Evolutionary conservation across 169 alveolate genomes (phyloP), one percentile per base, ranked within the genome.

Genomic region (Haemoproteus tartakovskyi): DNA sequence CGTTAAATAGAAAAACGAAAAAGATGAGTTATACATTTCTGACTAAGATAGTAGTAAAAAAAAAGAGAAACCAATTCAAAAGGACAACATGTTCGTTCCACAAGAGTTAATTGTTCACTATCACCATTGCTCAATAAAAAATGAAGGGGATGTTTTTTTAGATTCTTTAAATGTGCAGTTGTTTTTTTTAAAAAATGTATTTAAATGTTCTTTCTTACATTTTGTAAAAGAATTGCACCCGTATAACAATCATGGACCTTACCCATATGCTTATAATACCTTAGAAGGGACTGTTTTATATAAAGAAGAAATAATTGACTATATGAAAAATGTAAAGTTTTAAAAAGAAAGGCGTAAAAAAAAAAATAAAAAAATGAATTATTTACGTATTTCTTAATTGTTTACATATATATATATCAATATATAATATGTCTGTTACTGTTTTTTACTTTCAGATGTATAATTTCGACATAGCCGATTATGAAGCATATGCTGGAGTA

Each of bases 301-400:
- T 45, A 78, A 50, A 14, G 41, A 1, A n/a, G 84, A 74, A 29
- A 74, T 74, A 37, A 41, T 74, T 43, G 62, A 74, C 62, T 74
- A 74, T 50, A 45, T 74, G 84, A 74, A 74, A 57, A 74, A 74
- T 74, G 84, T 74, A 30, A 56, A n/a, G n/a, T n/a, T n/a, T n/a
- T n/a, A n/a, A n/a, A n/a, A n/a, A n/a, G n/a, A n/a, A n/a, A n/a
- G n/a, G n/a, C n/a, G n/a, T 38, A 29, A 1, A 21, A 61, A 45
- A 1, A 21, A 61, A 61, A 43, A n/a, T 18, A 22, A 19, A 50
- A 0, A 11, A 50, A 50, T 22, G 4, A 9, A 33, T 33, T 9
- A 6, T 33, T 6, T 9, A 33, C 9, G 9, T 9, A 33, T 33
- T 6, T 6, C 43, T 5, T 33, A 33, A 6, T 6, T 9, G 43